phyloP scores from a whole-genome alignment of 768 basidiomycete genomes.

The Lentinus brumalis region DNA sequence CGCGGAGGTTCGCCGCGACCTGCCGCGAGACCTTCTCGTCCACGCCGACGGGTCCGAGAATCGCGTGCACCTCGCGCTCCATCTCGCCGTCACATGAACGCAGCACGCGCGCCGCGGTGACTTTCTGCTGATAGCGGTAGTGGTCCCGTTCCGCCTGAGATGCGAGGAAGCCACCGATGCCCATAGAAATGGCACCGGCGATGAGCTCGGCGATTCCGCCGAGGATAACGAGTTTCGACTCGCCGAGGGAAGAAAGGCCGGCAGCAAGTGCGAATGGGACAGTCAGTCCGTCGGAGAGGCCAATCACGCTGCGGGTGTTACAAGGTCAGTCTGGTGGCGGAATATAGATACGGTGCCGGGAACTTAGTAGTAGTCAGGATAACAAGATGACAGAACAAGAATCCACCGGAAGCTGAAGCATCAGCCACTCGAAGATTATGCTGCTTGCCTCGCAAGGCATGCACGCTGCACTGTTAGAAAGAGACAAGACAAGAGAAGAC shows the following conservation, averaged over 20 bases:
- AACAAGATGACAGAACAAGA: too few species aligned
- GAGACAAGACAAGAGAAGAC: too few species aligned
- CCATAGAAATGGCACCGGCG: constrained; percentile 97
- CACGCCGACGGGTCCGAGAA: constrained; percentile 89
- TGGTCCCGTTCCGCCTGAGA: constrained; percentile 97
- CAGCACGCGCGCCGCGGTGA: constrained; percentile 79
- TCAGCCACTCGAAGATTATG: too few species aligned
- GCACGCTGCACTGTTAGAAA: too few species aligned
- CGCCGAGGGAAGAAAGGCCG: constrained; percentile 85
- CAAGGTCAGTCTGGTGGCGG: constrained; percentile 3
- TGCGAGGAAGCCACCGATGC: constrained; percentile 96
- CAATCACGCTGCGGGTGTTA: constrained; percentile 64
- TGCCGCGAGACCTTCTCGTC: constrained; percentile 78
- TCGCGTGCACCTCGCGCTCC: constrained; percentile 89
- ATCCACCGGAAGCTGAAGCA: too few species aligned
- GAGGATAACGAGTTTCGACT: constrained; percentile 88
- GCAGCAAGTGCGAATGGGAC: constrained; percentile 92
- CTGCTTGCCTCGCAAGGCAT: too few species aligned
- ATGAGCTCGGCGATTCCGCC: constrained; percentile 96
- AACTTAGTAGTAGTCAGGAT: too few species aligned
- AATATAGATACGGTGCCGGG: not conserved
- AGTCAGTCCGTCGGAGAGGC: constrained; percentile 88
- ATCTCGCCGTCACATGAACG: constrained; percentile 93
- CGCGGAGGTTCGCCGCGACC: constrained; percentile 75
- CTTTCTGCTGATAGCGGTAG: constrained; percentile 76